phyloP scores from a whole-genome alignment of 805 yeast genomes.

The Candida orba region DNA sequence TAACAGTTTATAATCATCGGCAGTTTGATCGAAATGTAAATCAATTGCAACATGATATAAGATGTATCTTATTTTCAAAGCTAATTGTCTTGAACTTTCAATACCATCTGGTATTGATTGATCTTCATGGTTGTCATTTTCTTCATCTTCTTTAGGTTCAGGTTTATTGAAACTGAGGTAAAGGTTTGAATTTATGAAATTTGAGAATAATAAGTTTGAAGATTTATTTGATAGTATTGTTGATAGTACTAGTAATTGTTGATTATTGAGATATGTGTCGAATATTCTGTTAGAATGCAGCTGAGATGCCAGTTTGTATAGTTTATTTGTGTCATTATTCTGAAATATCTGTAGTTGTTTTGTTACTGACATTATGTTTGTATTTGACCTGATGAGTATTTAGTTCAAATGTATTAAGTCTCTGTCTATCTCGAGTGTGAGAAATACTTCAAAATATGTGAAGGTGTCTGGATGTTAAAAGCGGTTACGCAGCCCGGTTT shows the following conservation, averaged over 20 bases:
- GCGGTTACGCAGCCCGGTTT: no score
- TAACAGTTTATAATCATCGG: slow-evolving; percentile 17
- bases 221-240: slow-evolving; percentile 31
- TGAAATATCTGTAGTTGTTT: slow-evolving; percentile 20
- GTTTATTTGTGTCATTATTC: slow-evolving; percentile 20
- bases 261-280: slow-evolving; percentile 45
- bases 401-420: neutral
- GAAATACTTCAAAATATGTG: neutral
- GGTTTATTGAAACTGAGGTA: slow-evolving; percentile 20
- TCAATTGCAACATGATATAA: slow-evolving; percentile 69
- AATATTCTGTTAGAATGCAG: slow-evolving; percentile 31
- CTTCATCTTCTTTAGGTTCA: slow-evolving; percentile 27
- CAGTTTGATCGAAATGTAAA: slow-evolving; percentile 26
- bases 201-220: slow-evolving; percentile 31
- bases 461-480: no score
- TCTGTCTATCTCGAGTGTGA: no score
- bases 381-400: neutral
- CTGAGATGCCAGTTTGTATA: slow-evolving; percentile 19
- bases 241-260: slow-evolving; percentile 45
- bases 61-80: slow-evolving; percentile 58
- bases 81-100: slow-evolving; percentile 45
- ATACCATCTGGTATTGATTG: slow-evolving; percentile 34
- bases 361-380: neutral
- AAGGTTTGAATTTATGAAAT: slow-evolving; percentile 32
- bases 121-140: slow-evolving; percentile 23